These are phyloP conservation scores for Endoconidiophora polonica DNA, from an alignment of 2,329 filamentous ascomycete genomes.

Conservation along the genomic window DNA sequence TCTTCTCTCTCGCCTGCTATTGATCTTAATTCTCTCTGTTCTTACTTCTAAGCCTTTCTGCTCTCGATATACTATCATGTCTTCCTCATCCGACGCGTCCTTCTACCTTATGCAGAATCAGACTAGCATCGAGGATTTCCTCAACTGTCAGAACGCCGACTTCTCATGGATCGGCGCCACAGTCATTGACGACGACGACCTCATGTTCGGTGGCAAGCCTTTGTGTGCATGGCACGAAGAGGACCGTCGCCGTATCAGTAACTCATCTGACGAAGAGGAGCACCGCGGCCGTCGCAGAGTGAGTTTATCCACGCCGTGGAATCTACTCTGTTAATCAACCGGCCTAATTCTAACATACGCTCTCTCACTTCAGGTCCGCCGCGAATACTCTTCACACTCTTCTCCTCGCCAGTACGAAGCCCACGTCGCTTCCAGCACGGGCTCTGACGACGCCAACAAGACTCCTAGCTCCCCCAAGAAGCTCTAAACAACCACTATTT, in stretches of 20 bases:
- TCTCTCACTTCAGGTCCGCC: neutral
- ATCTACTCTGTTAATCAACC: neutral
- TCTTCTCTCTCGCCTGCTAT: neutral
- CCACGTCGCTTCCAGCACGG: neutral
- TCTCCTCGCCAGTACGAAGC: slow-evolving; percentile 1
- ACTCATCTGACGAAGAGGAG: slow-evolving; percentile 24
- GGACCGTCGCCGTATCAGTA: slow-evolving; percentile 29
- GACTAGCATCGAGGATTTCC: slow-evolving; percentile 5
- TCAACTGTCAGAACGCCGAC: slow-evolving; percentile 8
- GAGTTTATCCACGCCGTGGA: slow-evolving; percentile 13
- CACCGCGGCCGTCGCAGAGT: slow-evolving; percentile 24
- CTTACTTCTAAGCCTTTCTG: neutral
- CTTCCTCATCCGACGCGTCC: slow-evolving; percentile 5
- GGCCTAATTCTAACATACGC: neutral
- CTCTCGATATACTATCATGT: neutral
- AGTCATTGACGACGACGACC: slow-evolving; percentile 43
- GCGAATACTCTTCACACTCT: slow-evolving; percentile 7
- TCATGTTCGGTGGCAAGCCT: slow-evolving; percentile 44
- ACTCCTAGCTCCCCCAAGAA: neutral
- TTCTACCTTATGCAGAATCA: slow-evolving; percentile 1
- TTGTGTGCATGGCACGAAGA: slow-evolving; percentile 45
- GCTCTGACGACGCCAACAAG: neutral
- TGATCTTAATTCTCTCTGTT: neutral
- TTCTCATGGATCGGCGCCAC: slow-evolving; percentile 31
- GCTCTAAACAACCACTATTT: neutral